These are phyloP conservation scores for Nyctanthes arbortristis DNA, from an alignment of 257 asterid species.

Conservation along the genomic window DNA sequence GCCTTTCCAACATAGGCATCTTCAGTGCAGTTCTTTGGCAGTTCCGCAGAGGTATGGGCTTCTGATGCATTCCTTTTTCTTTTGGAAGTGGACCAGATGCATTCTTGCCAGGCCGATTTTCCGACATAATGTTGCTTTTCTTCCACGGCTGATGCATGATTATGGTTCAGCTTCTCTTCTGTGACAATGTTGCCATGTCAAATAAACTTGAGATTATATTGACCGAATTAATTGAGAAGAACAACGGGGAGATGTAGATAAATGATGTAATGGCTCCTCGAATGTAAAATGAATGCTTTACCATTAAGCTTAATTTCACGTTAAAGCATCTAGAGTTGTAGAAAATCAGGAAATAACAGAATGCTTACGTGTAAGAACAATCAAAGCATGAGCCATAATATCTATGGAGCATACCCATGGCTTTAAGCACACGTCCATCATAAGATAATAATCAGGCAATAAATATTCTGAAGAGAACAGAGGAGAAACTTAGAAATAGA, in stretches of 20 bases:
- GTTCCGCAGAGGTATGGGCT: neutral
- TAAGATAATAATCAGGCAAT: neutral
- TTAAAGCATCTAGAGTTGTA: neutral
- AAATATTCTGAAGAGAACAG: neutral
- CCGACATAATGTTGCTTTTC: constrained; percentile 9
- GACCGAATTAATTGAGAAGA: neutral
- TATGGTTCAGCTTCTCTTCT: constrained; percentile 26
- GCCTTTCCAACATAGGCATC: neutral
- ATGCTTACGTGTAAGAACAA: neutral
- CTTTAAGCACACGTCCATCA: neutral
- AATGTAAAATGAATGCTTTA: neutral
- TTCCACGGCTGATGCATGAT: constrained; percentile 17
- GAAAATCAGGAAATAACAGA: neutral
- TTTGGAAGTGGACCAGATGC: neutral
- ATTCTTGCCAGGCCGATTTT: neutral
- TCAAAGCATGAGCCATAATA: neutral
- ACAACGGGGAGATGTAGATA: neutral
- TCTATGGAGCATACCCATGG: neutral
- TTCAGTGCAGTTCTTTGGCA: neutral
- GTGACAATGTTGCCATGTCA: constrained; percentile 19
- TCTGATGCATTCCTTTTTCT: neutral
- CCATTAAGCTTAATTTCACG: neutral
- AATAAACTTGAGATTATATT: neutral
- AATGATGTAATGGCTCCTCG: neutral
- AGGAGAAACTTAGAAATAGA: neutral